Conservation (phyloP, 768 basidiomycete genomes). For the Suillus tomentosus region DNA sequence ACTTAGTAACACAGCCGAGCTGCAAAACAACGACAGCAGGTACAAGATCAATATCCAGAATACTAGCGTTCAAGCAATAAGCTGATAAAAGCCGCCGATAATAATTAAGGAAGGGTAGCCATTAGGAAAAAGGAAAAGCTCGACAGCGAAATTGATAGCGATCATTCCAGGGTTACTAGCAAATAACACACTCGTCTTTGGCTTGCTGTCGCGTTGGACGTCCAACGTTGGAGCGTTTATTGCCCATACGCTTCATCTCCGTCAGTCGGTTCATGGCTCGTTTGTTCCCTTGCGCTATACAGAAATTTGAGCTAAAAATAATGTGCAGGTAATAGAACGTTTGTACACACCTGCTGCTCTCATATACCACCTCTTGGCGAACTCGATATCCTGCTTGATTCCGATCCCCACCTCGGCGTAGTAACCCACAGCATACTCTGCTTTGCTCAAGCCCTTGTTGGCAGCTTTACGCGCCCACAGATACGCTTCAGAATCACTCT, state of each 20-base stretch:
- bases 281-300: slow-evolving; percentile 93
- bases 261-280: slow-evolving; percentile 95
- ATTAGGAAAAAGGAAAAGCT: neutral
- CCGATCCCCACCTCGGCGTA: slow-evolving; percentile 98
- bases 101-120: neutral
- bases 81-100: slow-evolving; percentile 6
- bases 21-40: slow-evolving; percentile 23
- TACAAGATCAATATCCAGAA: slow-evolving; percentile 13
- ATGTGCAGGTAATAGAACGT: slow-evolving; percentile 5
- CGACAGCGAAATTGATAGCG: neutral
- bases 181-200: slow-evolving; percentile 89
- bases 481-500: slow-evolving; percentile 98
- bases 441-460: slow-evolving; percentile 94
- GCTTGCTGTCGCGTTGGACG: slow-evolving; percentile 94
- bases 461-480: slow-evolving; percentile 96
- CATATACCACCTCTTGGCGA: slow-evolving; percentile 99
- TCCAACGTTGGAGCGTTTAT: slow-evolving; percentile 72
- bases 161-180: slow-evolving; percentile 35
- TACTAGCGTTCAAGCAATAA: slow-evolving; percentile 7
- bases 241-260: slow-evolving; percentile 90
- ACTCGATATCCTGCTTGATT: slow-evolving; percentile 92
- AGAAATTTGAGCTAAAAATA: slow-evolving; percentile 8
- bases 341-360: slow-evolving; percentile 84
- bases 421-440: slow-evolving; percentile 98
- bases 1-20: neutral